phyloP scores from a whole-genome alignment of 2,329 filamentous ascomycete species.

The Colletotrichum cuscutae region DNA sequence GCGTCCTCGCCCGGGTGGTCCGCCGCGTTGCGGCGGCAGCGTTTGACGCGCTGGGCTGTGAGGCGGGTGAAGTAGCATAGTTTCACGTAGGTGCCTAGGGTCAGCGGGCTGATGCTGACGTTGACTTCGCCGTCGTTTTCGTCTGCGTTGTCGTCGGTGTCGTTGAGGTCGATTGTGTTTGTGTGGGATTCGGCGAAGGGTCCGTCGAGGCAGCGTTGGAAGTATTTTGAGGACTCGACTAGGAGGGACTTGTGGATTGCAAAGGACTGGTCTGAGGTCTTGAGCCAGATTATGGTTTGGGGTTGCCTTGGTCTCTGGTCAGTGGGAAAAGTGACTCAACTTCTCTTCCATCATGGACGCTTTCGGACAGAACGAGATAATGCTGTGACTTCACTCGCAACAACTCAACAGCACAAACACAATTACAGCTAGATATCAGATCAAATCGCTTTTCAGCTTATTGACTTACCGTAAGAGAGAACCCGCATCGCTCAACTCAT shows the following conservation, averaged over 20 bases:
- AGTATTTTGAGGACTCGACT: slow-evolving; percentile 30
- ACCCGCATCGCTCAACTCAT: slow-evolving; percentile 8
- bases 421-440: neutral
- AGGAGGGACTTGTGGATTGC: slow-evolving; percentile 30
- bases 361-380: neutral
- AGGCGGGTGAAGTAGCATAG: slow-evolving; percentile 32
- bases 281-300: slow-evolving; percentile 32
- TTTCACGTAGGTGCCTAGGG: slow-evolving; percentile 30
- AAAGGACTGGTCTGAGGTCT: slow-evolving; percentile 17
- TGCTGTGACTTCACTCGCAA: neutral
- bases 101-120: slow-evolving; percentile 5
- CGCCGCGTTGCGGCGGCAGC: slow-evolving; percentile 16
- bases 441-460: neutral
- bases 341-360: neutral
- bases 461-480: slow-evolving; percentile 13
- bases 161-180: slow-evolving; percentile 30
- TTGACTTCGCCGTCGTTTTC: neutral
- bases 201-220: slow-evolving; percentile 30
- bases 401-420: neutral
- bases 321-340: neutral
- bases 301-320: slow-evolving; percentile 21
- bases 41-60: slow-evolving; percentile 24
- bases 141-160: neutral
- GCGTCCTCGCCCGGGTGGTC: slow-evolving; percentile 8
- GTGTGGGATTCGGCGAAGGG: slow-evolving; percentile 20